Evolutionary conservation across 495 filamentous ascomycete species (phyloP), one percentile per base, ranked within the genome.

Genomic region (Wilcoxina mikolae): DNA sequence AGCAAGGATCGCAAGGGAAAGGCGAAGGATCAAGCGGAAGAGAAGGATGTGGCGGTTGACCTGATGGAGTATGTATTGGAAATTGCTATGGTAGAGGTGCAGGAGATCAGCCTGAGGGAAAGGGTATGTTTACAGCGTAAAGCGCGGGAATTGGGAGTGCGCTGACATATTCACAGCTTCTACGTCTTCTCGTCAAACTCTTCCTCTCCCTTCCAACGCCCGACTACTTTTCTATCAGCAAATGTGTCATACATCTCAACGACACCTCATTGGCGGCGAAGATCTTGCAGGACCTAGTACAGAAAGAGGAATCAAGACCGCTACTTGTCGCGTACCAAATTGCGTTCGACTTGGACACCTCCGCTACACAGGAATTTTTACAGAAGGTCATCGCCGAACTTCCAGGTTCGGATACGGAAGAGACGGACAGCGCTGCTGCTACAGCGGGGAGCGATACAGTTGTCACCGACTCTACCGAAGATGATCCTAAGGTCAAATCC

Each of bases 201-300:
- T 53, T 59, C 18, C 61, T 70, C 54, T 66, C 59, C 45, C 69
- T 60, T 63, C 82, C 85, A 1, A 80, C 79, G 26, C 93, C 93
- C 0, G 93, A 99, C 65, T 96, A 93, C 66, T 99, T 99, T 66
- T 85, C 91, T 1, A 96, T 99, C 58, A 89, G 91, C 23, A 95
- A 94, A 70, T 99, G 93, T 61, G 90, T 95, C 33, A 91, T 99
- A 49, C 95, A 96, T 65, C 76, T 99, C 23, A 83, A 95, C 58
- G 84, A 95, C 59, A 83, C 94, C 60, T 79, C 83, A 25, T 83
- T 94, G 78, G 93, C 93, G 1, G 86, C 88, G n/a, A 77, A 77
- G 31, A 84, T 96, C 60, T 76, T 99, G 29, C 74, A 76, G 24
- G 83, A 89, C 60, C 74, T 99, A 22, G 81, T 96, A 9, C 73